A percentile compares a stretch with the other conserved stretches of the same genome.
Evolutionary conservation across 768 basidiomycete species (phyloP).

Genomic region (Omphalotus guepiniiformis): DNA sequence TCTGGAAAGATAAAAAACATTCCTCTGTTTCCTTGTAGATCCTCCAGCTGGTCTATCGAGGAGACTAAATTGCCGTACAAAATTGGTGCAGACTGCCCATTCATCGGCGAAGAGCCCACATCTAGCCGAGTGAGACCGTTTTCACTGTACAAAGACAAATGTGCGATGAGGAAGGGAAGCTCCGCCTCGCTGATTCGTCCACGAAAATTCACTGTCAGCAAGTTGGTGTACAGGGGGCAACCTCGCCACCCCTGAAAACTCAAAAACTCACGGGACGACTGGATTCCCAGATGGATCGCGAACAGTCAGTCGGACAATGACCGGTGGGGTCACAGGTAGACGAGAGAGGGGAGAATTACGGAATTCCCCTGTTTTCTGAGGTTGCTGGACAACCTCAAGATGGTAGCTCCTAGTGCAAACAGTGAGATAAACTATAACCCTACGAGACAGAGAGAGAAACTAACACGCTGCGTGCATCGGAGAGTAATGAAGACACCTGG

Average conservation of each 20-base stretch:
- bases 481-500: constrained; percentile 54
- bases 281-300: constrained; percentile 67
- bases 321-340: constrained; percentile 78
- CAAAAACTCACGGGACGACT: constrained; percentile 68
- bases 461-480: constrained; percentile 52
- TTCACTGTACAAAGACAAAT: constrained; percentile 69
- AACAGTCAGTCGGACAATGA: constrained; percentile 76
- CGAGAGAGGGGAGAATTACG: constrained; percentile 70
- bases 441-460: constrained; percentile 15
- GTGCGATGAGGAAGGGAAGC: constrained; percentile 83
- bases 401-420: constrained; percentile 54
- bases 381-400: constrained; percentile 84
- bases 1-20: constrained; percentile 90
- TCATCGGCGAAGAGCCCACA: constrained; percentile 52
- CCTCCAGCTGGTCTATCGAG: constrained; percentile 73
- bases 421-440: constrained; percentile 16
- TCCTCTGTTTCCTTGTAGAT: constrained; percentile 77
- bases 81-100: constrained; percentile 39
- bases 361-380: constrained; percentile 78
- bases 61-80: constrained; percentile 87
- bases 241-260: background rate
- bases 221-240: too few species aligned
- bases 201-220: constrained; percentile 11
- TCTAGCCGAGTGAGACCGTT: constrained; percentile 65
- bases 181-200: constrained; percentile 85